phyloP scores from a whole-genome alignment of 2,329 filamentous ascomycete species.

The Penicillium sp. region DNA sequence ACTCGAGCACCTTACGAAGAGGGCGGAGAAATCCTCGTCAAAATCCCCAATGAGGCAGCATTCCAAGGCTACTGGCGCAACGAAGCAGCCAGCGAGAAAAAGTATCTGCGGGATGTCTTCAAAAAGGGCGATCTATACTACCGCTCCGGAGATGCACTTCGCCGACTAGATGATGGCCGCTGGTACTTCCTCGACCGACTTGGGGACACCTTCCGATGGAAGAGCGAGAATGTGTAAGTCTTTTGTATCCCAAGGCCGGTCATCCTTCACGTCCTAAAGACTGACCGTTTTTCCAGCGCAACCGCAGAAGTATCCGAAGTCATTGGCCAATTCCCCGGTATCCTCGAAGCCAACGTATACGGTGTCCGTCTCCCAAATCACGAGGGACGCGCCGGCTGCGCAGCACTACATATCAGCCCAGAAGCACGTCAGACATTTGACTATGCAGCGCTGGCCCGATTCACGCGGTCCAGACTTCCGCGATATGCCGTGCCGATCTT shows the following conservation, averaged over 20 bases:
- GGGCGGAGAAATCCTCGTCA: conserved; percentile 71
- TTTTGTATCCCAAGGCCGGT: not conserved
- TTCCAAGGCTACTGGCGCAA: conserved; percentile 69
- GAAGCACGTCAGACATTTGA: conserved; percentile 49
- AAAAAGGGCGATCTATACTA: conserved; percentile 63
- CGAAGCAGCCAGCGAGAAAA: conserved; percentile 59
- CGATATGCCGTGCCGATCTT: conserved; percentile 72
- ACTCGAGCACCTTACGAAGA: conserved; percentile 57
- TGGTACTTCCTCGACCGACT: conserved; percentile 66
- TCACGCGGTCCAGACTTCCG: conserved; percentile 57
- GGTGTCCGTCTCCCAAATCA: conserved; percentile 60
- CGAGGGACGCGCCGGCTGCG: conserved; percentile 63
- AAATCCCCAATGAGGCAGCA: conserved; percentile 50
- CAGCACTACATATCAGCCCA: conserved; percentile 51
- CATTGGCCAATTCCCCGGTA: conserved; percentile 53
- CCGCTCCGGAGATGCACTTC: conserved; percentile 61
- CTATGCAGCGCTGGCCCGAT: conserved; percentile 55
- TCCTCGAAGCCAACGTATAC: conserved; percentile 65
- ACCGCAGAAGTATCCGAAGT: conserved; percentile 62
- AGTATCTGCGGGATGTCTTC: conserved; percentile 60
- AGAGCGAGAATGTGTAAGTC: conserved; percentile 59
- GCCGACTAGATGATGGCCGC: conserved; percentile 56
- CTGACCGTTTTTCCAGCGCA: conserved; percentile 30
- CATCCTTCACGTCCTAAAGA: too few relatives aligned
- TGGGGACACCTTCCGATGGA: conserved; percentile 71